Evolutionary conservation across 257 asterid species (phyloP).

Genomic region (Solanum lycopersicoides): DNA sequence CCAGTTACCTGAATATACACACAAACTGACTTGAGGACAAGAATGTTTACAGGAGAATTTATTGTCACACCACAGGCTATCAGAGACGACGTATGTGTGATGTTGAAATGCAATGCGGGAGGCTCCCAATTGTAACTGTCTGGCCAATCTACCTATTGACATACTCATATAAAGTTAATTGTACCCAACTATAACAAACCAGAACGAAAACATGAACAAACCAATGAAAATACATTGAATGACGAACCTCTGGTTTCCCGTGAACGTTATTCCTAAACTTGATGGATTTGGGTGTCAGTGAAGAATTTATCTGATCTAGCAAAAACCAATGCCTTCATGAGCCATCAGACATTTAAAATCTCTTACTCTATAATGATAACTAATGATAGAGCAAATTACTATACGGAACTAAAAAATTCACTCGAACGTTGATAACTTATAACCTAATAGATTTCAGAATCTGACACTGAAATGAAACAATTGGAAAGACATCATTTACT

Average conservation of each 20-base stretch:
- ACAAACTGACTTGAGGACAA: background rate
- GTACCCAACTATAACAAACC: background rate
- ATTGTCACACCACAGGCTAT: slow-evolving; percentile 77
- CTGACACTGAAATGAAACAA: background rate
- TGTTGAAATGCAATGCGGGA: slow-evolving; percentile 67
- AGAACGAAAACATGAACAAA: background rate
- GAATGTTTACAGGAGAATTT: slow-evolving; percentile 56
- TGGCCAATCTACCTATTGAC: slow-evolving; percentile 65
- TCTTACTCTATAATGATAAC: background rate
- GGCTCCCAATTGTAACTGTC: slow-evolving; percentile 26
- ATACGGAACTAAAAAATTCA: background rate
- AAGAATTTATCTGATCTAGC: slow-evolving; percentile 75
- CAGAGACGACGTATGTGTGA: slow-evolving; percentile 85
- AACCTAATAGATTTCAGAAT: background rate
- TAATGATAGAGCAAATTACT: background rate
- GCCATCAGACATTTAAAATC: background rate
- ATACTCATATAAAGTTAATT: background rate
- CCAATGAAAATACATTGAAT: background rate
- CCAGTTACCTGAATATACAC: background rate
- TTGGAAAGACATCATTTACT: background rate
- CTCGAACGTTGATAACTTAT: background rate
- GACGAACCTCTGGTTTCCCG: slow-evolving; percentile 86
- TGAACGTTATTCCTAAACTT: slow-evolving; percentile 55
- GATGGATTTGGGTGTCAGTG: slow-evolving; percentile 54
- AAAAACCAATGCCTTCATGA: slow-evolving; percentile 14